Base-by-base conservation (phyloP, 1,284 basidiomycete genomes). In the Cerioporus squamosus region DNA sequence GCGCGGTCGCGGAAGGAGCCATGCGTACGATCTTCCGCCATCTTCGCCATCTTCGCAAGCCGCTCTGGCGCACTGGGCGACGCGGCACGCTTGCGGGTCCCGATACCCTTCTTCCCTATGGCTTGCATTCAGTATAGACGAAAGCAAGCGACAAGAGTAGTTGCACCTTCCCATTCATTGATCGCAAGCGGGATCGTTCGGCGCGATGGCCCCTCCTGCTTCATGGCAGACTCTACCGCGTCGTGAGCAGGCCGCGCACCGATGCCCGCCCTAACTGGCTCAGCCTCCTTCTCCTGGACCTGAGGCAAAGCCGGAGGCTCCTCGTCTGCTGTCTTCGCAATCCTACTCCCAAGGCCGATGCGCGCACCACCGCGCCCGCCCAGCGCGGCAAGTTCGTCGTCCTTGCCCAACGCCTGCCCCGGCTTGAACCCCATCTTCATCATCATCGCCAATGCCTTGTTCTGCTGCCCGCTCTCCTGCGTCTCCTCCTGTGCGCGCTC, bases 391-490 rank as follows among this genome's bases (percentile, higher is more conserved):
- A n/a, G 18, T 45, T 62, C 62, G 22, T 62, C 55, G 5, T 61
- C 68, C 20, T 70, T 79, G 5, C 92, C 92, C 38, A 94, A 79
- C 2, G 90, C 77, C 71, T 91, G 84, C 14, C 92, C 92, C 2
- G 89, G 85, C 75, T 88, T 88, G 76, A 92, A 93, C 2, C 92
- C 92, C 91, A 93, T 93, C 76, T 90, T 93, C 81, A 91, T 85
- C 91, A 94, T 94, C 79, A 94, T 93, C 10, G 83, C 82, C 55
- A 93, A 77, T 4, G 91, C 91, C 71, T 92, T 94, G 75, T 83
- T 92, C 48, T 73, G 61, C 50, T 66, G 60, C 20, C 72, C 76
- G 2, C 65, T 66, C 51, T 70, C 75, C 33, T 77, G 78, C 60
- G 81, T 79, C 55, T 89, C 87, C 69, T 90, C 87, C 68, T 82